These are phyloP conservation scores for Colletotrichum noveboracense DNA, from an alignment of 2,329 filamentous ascomycete species.

Conservation along the genomic window DNA sequence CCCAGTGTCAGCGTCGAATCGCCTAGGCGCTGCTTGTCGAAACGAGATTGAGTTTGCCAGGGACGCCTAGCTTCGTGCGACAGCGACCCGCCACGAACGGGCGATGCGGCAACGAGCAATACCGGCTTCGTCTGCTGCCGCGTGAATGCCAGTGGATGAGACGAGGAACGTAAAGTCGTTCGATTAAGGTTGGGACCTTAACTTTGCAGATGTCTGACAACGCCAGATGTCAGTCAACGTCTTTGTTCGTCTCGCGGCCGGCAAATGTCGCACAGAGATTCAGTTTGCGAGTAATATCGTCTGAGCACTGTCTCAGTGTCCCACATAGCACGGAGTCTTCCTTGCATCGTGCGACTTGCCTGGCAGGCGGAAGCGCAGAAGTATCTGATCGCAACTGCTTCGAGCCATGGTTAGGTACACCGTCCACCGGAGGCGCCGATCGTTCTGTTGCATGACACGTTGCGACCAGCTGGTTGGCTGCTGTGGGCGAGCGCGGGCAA, in stretches of 20 bases:
- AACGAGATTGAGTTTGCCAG: constrained; percentile 23
- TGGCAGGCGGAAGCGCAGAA: not conserved
- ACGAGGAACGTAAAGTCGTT: not conserved
- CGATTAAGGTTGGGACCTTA: constrained; percentile 13
- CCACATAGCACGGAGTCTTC: not conserved
- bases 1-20: not conserved
- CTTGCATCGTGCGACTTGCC: not conserved
- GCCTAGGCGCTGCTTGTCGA: constrained; percentile 3
- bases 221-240: not conserved
- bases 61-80: constrained; percentile 5
- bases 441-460: not conserved
- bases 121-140: not conserved
- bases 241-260: not conserved
- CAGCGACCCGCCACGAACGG: not conserved
- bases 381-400: not conserved
- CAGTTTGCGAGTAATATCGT: not conserved
- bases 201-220: not conserved
- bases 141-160: not conserved
- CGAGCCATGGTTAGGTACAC: not conserved
- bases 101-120: not conserved
- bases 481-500: not conserved
- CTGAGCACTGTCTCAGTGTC: not conserved
- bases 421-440: not conserved
- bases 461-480: not conserved
- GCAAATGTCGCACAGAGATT: not conserved